phyloP scores from a whole-genome alignment of 2,329 filamentous ascomycete species.

The Metarhizium humberi region DNA sequence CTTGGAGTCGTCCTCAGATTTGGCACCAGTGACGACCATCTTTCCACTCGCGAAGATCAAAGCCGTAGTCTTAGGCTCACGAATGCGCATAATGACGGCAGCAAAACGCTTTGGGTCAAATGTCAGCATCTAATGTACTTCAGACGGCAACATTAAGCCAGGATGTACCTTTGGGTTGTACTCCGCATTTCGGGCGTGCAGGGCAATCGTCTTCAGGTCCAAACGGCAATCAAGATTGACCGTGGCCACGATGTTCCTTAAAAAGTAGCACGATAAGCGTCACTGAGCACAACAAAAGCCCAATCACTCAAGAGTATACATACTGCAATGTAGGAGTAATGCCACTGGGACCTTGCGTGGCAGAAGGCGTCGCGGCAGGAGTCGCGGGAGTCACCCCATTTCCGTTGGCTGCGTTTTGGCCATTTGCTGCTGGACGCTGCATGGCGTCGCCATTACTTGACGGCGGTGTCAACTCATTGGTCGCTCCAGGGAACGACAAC shows the following conservation, averaged over 20 bases:
- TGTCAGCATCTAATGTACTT: slow-evolving; percentile 7
- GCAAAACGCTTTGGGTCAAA: slow-evolving; percentile 69
- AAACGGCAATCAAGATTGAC: slow-evolving; percentile 96
- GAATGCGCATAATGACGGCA: slow-evolving; percentile 98
- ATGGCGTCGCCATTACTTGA: slow-evolving; percentile 55
- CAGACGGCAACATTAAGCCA: slow-evolving; percentile 8
- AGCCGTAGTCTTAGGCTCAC: slow-evolving; percentile 96
- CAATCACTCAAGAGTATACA: slow-evolving; percentile 47
- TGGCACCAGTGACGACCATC: slow-evolving; percentile 98
- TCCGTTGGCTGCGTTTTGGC: slow-evolving; percentile 52
- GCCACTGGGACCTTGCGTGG: slow-evolving; percentile 73
- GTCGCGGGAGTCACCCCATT: slow-evolving; percentile 81
- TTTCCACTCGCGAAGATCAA: slow-evolving; percentile 97
- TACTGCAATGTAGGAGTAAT: slow-evolving; percentile 93
- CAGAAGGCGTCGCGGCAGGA: slow-evolving; percentile 84
- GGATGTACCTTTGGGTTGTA: slow-evolving; percentile 87
- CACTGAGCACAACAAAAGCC: slow-evolving; percentile 25
- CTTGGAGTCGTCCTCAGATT: slow-evolving; percentile 96
- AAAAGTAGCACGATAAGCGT: slow-evolving; percentile 40
- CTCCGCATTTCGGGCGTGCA: slow-evolving; percentile 96
- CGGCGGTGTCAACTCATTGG: slow-evolving; percentile 74
- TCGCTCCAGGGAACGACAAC: slow-evolving; percentile 81
- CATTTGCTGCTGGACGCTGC: slow-evolving; percentile 29
- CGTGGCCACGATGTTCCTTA: slow-evolving; percentile 97
- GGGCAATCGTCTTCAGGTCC: slow-evolving; percentile 96